Base-by-base conservation (phyloP, 306 rosid species). In the Glycine tomentella region DNA sequence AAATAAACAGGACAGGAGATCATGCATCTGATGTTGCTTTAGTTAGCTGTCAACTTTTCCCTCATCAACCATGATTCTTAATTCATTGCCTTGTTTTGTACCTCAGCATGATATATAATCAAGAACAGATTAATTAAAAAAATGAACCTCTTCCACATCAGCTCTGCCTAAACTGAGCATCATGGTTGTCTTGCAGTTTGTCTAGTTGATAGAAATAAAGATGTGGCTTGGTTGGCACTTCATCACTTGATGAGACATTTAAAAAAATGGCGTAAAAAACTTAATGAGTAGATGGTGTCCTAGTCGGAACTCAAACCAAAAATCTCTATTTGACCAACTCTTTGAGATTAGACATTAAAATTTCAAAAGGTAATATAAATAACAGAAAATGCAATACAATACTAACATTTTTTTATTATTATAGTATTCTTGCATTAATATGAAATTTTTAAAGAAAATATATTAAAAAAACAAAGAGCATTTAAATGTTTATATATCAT, bases 41-140 rank as follows among this genome's bases (percentile, higher is more conserved):
- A 80, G 61, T 80, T 80, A 83, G 87, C 87, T 86, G 87, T 80
- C 84, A 79, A 86, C 89, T 86, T 81, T 86, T 71, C 57, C 75
- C 45, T 74, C 82, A 72, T 48, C 75, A 73, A 74, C 68, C 62
- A n/a, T 82, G 17, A 17, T 71, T 80, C 80, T 64, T 83, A 55
- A 70, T 83, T 68, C 46, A 7, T 75, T 86, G 64, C 81, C 53
- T 63, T 83, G 78, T 74, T 72, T 72, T 80, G 84, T 71, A 72
- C 75, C 85, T 49, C 55, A 78, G 8, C 76, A 64, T 69, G 31
- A 25, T 36, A 25, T 11, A 74, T 67, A 52, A 82, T 65, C 71
- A 76, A 46, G 16, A 82, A 74, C 13, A 79, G 53, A 16, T 75
- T 55, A 75, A 68, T 75, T 69, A 36, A 64, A 46, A 74, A 86